Percentiles rank a stretch among this genome's conserved stretches.
phyloP scores from a whole-genome alignment of 148 eudicot genomes.

The Rhododendron griersonianum region DNA sequence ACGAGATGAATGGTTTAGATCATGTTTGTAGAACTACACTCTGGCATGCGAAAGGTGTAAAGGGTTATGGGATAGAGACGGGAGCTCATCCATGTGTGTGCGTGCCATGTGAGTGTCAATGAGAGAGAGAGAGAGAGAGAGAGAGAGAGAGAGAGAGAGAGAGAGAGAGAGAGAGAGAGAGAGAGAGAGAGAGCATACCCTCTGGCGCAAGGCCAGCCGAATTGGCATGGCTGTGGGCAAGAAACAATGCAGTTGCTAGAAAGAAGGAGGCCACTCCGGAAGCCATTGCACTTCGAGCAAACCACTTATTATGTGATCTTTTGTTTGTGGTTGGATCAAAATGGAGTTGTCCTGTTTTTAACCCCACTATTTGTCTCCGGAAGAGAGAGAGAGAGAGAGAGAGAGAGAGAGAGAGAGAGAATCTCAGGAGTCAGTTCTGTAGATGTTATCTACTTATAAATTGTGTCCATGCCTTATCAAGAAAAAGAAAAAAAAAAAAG shows the following conservation, averaged over 20 bases:
- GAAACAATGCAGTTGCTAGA: background rate
- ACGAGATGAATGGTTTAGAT: background rate
- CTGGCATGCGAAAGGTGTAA: background rate
- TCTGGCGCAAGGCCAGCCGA: background rate
- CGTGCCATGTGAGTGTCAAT: background rate
- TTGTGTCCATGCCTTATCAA: background rate
- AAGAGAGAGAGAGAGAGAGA: background rate
- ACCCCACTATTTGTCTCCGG: background rate
- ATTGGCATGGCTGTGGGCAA: background rate
- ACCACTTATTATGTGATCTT: background rate
- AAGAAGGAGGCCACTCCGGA: background rate
- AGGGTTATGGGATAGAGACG: background rate
- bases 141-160: background rate
- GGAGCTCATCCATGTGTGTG: background rate
- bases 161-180: background rate
- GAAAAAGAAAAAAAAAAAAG: too few relatives aligned
- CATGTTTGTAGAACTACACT: background rate
- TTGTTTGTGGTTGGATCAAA: background rate
- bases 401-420: background rate
- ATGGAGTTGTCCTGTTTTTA: background rate
- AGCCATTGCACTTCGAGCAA: background rate
- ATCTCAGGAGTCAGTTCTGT: background rate
- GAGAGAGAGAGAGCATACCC: slow-evolving; percentile 3
- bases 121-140: background rate
- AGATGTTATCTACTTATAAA: background rate